These are phyloP conservation scores for Spongispora temasekensis DNA, from an alignment of 1,284 basidiomycete species.

Conservation along the genomic window DNA sequence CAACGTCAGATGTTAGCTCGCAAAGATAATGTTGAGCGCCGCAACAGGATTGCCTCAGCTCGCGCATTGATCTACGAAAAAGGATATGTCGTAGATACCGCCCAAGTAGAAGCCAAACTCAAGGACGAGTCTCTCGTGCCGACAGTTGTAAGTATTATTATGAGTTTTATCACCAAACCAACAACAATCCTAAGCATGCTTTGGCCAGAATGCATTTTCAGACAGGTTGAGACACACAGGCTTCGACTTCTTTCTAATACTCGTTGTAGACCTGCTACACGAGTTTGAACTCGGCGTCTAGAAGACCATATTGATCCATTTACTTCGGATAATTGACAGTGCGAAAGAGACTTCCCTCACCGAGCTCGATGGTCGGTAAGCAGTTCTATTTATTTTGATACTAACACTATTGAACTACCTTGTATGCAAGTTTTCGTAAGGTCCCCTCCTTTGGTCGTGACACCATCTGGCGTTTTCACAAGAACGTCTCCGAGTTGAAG, in stretches of 20 bases:
- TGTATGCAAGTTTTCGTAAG: neutral
- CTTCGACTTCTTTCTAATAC: neutral
- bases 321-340: neutral
- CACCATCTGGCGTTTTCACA: neutral
- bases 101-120: neutral
- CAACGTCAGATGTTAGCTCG: neutral
- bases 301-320: neutral
- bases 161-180: neutral
- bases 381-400: neutral
- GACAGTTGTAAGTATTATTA: neutral
- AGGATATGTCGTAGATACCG: neutral
- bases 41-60: neutral
- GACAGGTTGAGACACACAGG: neutral
- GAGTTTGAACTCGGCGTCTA: conserved; percentile 1
- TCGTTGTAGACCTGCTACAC: neutral
- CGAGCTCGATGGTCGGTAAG: neutral
- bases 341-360: neutral
- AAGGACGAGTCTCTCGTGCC: neutral
- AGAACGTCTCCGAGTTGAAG: neutral
- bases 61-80: neutral
- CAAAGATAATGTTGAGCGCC: neutral
- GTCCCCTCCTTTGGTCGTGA: neutral
- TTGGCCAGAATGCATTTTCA: neutral
- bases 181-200: neutral
- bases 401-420: neutral